Conservation (phyloP, 371 early-diverging fungal genomes). For the Lichtheimia ramosa region DNA sequence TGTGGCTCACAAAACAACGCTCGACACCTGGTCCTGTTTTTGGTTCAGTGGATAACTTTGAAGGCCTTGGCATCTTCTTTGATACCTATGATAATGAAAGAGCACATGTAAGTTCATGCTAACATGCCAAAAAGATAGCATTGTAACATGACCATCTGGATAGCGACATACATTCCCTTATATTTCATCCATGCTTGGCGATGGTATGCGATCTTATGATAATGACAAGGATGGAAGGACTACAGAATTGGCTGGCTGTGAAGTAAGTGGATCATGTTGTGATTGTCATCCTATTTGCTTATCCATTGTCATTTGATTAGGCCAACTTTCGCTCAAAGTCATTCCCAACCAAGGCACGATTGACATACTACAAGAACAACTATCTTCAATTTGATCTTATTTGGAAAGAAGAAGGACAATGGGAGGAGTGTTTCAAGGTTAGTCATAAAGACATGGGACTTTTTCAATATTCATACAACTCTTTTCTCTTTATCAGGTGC, state of each 20-base stretch:
- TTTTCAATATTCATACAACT: not conserved
- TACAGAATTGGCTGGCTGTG: slow-evolving; percentile 70
- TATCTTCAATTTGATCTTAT: slow-evolving; percentile 67
- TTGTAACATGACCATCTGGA: not conserved
- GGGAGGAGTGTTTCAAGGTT: slow-evolving; percentile 82
- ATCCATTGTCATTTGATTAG: slow-evolving; percentile 9
- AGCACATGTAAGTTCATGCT: slow-evolving; percentile 58
- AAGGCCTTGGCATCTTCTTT: slow-evolving; percentile 93
- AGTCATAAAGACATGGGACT: not conserved
- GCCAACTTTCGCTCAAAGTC: slow-evolving; percentile 76
- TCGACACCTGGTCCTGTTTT: slow-evolving; percentile 79
- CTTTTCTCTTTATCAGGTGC: slow-evolving; percentile 16
- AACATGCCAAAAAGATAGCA: not conserved
- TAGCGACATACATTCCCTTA: slow-evolving; percentile 77
- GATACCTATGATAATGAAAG: slow-evolving; percentile 93
- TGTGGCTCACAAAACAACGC: slow-evolving; percentile 52
- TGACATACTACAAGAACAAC: slow-evolving; percentile 76
- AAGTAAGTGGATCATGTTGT: slow-evolving; percentile 35
- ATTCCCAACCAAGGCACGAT: slow-evolving; percentile 67
- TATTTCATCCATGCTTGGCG: slow-evolving; percentile 91
- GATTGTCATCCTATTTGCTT: too few relatives aligned
- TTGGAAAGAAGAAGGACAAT: slow-evolving; percentile 66
- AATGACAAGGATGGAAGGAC: slow-evolving; percentile 78
- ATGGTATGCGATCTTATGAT: slow-evolving; percentile 85
- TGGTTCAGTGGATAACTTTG: slow-evolving; percentile 85